Evolutionary conservation across 1,284 basidiomycete genomes (phyloP).

Genomic region (Ceratobasidium sp.): DNA sequence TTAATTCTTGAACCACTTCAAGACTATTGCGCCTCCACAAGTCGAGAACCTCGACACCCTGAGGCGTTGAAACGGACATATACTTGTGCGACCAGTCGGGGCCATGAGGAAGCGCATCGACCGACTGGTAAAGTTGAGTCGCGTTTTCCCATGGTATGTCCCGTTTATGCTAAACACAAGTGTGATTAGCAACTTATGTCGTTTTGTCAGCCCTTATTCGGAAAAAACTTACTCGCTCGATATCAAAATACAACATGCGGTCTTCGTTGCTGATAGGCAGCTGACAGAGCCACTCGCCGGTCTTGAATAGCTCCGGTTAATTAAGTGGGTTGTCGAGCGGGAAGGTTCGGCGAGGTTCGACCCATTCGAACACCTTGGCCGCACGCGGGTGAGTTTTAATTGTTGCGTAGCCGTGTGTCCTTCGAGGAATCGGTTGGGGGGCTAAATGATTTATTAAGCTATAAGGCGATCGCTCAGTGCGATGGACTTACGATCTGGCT

Average conservation of each 20-base stretch:
- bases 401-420: not conserved
- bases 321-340: not conserved
- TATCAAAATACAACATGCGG: not conserved
- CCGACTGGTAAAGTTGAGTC: slow-evolving; percentile 47
- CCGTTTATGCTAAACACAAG: not conserved
- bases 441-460: no score
- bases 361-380: not conserved
- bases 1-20: slow-evolving; percentile 54
- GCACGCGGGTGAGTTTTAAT: not conserved
- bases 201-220: no score
- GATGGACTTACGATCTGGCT: no score
- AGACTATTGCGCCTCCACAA: slow-evolving; percentile 57
- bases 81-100: slow-evolving; percentile 52
- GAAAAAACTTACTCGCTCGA: not conserved
- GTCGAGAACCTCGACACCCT: slow-evolving; percentile 52
- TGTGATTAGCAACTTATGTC: no score
- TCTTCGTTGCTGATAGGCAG: not conserved
- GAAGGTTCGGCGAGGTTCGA: not conserved
- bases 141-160: slow-evolving; percentile 51
- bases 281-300: not conserved
- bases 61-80: slow-evolving; percentile 52
- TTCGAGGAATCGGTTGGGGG: not conserved
- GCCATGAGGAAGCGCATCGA: slow-evolving; percentile 53
- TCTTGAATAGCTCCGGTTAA: not conserved
- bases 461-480: no score